These are phyloP conservation scores for Adansonia grandidieri DNA, from an alignment of 441 rosid species.

Conservation along the genomic window DNA sequence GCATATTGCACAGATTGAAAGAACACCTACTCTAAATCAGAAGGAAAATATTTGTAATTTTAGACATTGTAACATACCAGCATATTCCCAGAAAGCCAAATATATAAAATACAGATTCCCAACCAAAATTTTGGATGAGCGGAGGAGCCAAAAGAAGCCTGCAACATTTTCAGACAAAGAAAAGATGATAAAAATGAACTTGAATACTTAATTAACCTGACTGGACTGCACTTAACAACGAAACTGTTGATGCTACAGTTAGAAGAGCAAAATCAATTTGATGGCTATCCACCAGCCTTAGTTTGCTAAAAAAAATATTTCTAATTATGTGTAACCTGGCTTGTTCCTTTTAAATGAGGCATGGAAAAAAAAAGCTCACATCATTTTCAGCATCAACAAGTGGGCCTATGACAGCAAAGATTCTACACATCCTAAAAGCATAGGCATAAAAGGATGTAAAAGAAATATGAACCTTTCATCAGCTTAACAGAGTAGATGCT, in stretches of 20 bases:
- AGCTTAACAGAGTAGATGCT: constrained; percentile 16
- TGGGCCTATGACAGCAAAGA: constrained; percentile 7
- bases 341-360: background rate
- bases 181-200: constrained; percentile 13
- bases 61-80: constrained; percentile 58
- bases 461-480: background rate
- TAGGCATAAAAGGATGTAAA: constrained; percentile 11
- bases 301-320: background rate
- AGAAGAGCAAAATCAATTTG: background rate
- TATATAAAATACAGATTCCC: constrained; percentile 88
- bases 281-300: background rate
- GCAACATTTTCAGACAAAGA: constrained; percentile 43
- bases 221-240: constrained; percentile 7
- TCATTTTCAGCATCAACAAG: background rate
- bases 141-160: constrained; percentile 96
- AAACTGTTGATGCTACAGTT: background rate
- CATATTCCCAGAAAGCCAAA: constrained; percentile 78
- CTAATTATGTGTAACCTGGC: background rate
- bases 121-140: constrained; percentile 76
- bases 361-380: background rate
- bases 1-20: background rate
- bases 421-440: constrained; percentile 8
- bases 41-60: constrained; percentile 19
- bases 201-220: constrained; percentile 5
- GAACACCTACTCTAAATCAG: constrained; percentile 17